These are phyloP conservation scores for Colletotrichum destructivum DNA, from an alignment of 2,329 filamentous ascomycete species.

Conservation along the genomic window DNA sequence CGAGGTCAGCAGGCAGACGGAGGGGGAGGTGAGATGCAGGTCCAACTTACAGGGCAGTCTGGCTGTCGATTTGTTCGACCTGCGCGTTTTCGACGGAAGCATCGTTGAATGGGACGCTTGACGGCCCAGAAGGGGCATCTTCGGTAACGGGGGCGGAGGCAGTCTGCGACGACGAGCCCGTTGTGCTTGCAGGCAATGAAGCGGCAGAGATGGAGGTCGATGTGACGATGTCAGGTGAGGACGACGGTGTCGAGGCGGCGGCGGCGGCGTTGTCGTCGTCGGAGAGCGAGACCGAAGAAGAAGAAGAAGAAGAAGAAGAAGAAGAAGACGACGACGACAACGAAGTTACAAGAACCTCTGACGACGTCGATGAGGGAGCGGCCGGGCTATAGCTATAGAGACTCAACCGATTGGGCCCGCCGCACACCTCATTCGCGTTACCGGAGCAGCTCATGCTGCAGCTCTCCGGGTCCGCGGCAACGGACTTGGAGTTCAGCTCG, in stretches of 20 bases:
- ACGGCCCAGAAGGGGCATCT: not conserved
- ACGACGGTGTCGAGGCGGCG: not conserved
- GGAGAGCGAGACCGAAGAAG: not conserved
- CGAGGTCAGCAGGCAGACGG: not conserved
- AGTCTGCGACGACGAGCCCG: too few species aligned
- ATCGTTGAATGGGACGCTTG: not conserved
- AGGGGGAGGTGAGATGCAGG: too few species aligned
- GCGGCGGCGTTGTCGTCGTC: not conserved
- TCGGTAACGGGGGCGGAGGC: too few species aligned
- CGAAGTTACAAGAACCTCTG: not conserved
- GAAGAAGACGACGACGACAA: not conserved
- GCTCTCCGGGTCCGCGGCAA: slow-evolving; percentile 46
- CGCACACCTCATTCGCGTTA: not conserved
- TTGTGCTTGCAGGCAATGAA: too few species aligned
- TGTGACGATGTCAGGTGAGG: not conserved
- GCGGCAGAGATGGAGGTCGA: not conserved
- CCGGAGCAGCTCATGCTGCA: not conserved
- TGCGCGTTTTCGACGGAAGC: not conserved
- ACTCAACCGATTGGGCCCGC: not conserved
- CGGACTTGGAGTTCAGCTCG: slow-evolving; percentile 54
- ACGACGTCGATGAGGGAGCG: not conserved
- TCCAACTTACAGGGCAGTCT: not conserved
- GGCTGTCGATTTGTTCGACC: not conserved
- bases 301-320: too few species aligned
- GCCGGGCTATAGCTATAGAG: not conserved